Evolutionary conservation across 192 early-diverging fungal species (phyloP).

Genomic region (Dispira parvispora): DNA sequence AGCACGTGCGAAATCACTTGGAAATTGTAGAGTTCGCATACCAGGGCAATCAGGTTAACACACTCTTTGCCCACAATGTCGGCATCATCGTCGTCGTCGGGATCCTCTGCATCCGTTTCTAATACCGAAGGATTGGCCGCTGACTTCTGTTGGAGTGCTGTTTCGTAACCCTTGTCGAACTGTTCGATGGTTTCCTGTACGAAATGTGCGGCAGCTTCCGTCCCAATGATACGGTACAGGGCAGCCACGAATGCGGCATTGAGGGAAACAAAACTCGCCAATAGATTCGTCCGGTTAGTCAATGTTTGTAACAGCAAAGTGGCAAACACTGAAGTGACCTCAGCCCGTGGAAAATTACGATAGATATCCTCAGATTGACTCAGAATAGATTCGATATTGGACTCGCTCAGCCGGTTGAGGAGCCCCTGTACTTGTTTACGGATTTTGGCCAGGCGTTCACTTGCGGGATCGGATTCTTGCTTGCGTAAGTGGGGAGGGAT

Average conservation of each 20-base stretch:
- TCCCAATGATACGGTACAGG: slow-evolving; percentile 62
- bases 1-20: slow-evolving; percentile 68
- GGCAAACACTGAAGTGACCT: slow-evolving; percentile 76
- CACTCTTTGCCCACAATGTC: slow-evolving; percentile 45
- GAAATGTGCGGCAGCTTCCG: slow-evolving; percentile 69
- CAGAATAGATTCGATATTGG: slow-evolving; percentile 82
- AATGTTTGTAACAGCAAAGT: slow-evolving; percentile 60
- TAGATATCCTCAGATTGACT: slow-evolving; percentile 63
- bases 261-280: slow-evolving; percentile 78
- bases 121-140: not conserved
- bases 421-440: slow-evolving; percentile 73
- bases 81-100: slow-evolving; percentile 22
- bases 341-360: slow-evolving; percentile 33
- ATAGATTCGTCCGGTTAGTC: slow-evolving; percentile 63
- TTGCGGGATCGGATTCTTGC: slow-evolving; percentile 27
- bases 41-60: slow-evolving; percentile 61
- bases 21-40: slow-evolving; percentile 83
- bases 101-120: slow-evolving; percentile 13
- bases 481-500: slow-evolving; percentile 77
- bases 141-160: slow-evolving; percentile 11
- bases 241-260: slow-evolving; percentile 77
- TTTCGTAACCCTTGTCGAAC: slow-evolving; percentile 40
- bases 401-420: slow-evolving; percentile 74
- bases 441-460: slow-evolving; percentile 55
- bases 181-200: slow-evolving; percentile 57